These are phyloP conservation scores for Euphrasia confusa DNA, from an alignment of 257 asterid species.

Conservation along the genomic window DNA sequence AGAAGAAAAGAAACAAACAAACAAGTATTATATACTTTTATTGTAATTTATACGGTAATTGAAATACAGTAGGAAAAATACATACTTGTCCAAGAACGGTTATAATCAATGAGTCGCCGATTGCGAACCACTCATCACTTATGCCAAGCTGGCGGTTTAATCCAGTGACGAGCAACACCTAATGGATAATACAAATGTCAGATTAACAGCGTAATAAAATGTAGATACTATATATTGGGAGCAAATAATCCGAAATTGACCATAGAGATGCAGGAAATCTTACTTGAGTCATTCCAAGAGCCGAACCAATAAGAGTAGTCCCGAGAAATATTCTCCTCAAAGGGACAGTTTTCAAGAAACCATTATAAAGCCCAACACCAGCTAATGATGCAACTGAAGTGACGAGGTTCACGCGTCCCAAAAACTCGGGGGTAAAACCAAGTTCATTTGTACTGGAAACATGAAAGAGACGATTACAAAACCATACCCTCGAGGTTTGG, in stretches of 20 bases:
- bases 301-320: conserved; percentile 62
- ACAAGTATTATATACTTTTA: neutral
- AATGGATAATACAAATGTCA: neutral
- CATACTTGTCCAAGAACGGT: conserved; percentile 85
- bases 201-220: neutral
- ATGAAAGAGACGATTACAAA: conserved; percentile 7
- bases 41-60: neutral
- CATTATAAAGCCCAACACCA: conserved; percentile 82
- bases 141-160: conserved; percentile 67
- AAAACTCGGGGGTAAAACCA: conserved; percentile 84
- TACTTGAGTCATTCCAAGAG: conserved; percentile 81
- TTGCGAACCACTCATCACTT: conserved; percentile 90
- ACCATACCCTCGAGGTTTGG: neutral
- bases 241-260: conserved; percentile 6
- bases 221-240: neutral
- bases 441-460: conserved; percentile 69
- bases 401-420: conserved; percentile 84
- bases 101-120: conserved; percentile 80
- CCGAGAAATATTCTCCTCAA: conserved; percentile 60
- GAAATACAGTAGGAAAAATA: neutral
- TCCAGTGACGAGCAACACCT: conserved; percentile 87
- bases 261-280: neutral
- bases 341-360: conserved; percentile 69
- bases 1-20: neutral
- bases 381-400: conserved; percentile 77